A percentile compares a stretch with the other conserved stretches of the same genome.
phyloP scores from a whole-genome alignment of 129 eudicot species.

The Centrapalus pauciflorus region DNA sequence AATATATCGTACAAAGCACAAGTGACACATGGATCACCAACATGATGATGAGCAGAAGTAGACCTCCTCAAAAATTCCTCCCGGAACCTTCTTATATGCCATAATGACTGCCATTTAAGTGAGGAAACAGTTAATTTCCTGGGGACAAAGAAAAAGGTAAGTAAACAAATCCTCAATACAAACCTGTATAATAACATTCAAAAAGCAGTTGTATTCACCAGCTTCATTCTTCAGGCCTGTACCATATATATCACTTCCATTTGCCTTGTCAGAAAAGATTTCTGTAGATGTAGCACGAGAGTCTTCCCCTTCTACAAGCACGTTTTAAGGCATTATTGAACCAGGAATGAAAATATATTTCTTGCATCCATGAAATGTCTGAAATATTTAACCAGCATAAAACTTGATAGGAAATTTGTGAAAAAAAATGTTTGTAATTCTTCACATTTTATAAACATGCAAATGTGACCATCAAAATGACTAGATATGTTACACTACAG shows the following conservation, averaged over 20 bases:
- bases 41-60: slow-evolving; percentile 68
- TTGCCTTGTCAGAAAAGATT: slow-evolving; percentile 20
- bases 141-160: background rate
- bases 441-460: too few relatives aligned
- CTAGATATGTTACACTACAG: too few relatives aligned
- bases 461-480: too few relatives aligned
- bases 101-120: slow-evolving; percentile 54
- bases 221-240: slow-evolving; percentile 85
- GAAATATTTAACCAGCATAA: too few relatives aligned
- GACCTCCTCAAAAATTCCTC: slow-evolving; percentile 70
- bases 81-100: slow-evolving; percentile 87
- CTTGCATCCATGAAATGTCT: slow-evolving; percentile 50
- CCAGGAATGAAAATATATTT: slow-evolving; percentile 29
- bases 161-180: background rate
- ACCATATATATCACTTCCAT: slow-evolving; percentile 55
- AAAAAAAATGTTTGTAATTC: too few relatives aligned
- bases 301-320: slow-evolving; percentile 33
- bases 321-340: slow-evolving; percentile 21
- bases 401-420: too few relatives aligned
- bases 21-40: slow-evolving; percentile 96
- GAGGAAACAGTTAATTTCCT: background rate
- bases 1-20: slow-evolving; percentile 86
- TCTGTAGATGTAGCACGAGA: slow-evolving; percentile 24
- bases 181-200: slow-evolving; percentile 97
- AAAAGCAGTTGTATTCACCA: slow-evolving; percentile 98